Conservation (phyloP, 345 rosid genomes). For the Aquilaria sinensis region DNA sequence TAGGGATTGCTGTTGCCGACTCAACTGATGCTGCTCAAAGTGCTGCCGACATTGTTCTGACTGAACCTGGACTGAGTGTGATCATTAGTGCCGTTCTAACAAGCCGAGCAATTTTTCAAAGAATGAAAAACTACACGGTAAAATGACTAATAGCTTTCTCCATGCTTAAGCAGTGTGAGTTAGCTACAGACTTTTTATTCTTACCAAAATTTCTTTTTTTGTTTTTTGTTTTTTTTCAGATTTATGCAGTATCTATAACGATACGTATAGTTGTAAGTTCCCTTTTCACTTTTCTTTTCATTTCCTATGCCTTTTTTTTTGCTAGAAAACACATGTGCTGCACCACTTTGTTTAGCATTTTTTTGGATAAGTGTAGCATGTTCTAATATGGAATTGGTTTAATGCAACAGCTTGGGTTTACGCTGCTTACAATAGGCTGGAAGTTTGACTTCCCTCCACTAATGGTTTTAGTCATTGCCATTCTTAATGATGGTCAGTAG, state of each 20-base stretch:
- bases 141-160: not conserved
- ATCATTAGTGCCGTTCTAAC: slow-evolving; percentile 90
- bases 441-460: slow-evolving; percentile 77
- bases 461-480: slow-evolving; percentile 81
- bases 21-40: slow-evolving; percentile 90
- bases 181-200: slow-evolving; percentile 3
- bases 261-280: slow-evolving; percentile 73
- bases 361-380: not conserved
- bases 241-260: slow-evolving; percentile 84
- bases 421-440: slow-evolving; percentile 69
- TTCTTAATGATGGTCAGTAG: slow-evolving; percentile 60
- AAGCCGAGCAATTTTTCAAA: slow-evolving; percentile 89
- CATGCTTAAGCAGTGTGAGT: not conserved
- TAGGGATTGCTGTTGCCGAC: slow-evolving; percentile 92
- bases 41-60: slow-evolving; percentile 89
- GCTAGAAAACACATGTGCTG: too few relatives aligned
- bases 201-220: not conserved
- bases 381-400: slow-evolving; percentile 4
- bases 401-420: slow-evolving; percentile 54
- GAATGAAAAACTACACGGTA: slow-evolving; percentile 94
- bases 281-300: not conserved
- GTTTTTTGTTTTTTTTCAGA: slow-evolving; percentile 24
- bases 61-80: slow-evolving; percentile 90
- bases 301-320: too few relatives aligned
- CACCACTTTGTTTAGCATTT: not conserved